Percentiles rank a stretch among this genome's conserved stretches.
phyloP scores from a whole-genome alignment of 148 eudicot genomes.

The Drosera capensis region DNA sequence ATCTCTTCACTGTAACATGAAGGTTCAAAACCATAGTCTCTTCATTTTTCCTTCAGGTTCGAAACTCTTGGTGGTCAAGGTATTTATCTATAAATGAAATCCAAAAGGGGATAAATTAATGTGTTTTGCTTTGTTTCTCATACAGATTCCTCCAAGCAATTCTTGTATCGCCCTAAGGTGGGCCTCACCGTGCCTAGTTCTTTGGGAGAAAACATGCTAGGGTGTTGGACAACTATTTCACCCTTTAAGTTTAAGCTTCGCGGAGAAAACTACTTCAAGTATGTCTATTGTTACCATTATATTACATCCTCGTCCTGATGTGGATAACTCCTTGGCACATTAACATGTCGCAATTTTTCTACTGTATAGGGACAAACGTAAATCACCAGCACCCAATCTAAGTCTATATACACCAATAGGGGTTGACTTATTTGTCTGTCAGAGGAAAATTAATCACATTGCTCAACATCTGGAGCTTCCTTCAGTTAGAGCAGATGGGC shows the following conservation, averaged over 20 bases:
- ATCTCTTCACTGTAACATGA: no score
- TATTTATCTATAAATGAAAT: neutral
- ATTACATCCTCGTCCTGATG: neutral
- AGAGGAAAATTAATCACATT: slow-evolving; percentile 60
- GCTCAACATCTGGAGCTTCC: slow-evolving; percentile 84
- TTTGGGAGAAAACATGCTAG: slow-evolving; percentile 30
- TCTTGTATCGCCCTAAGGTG: slow-evolving; percentile 40
- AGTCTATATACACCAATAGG: slow-evolving; percentile 61
- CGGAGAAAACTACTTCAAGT: slow-evolving; percentile 48
- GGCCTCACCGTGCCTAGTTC: slow-evolving; percentile 44
- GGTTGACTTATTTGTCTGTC: slow-evolving; percentile 51
- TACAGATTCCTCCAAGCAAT: slow-evolving; percentile 37
- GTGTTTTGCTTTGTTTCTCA: neutral
- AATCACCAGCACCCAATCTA: slow-evolving; percentile 38
- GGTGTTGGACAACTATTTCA: slow-evolving; percentile 46
- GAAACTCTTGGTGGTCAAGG: neutral
- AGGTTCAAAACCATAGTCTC: no score
- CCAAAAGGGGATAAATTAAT: no score
- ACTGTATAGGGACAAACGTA: slow-evolving; percentile 60
- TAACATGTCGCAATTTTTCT: neutral
- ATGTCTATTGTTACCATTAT: slow-evolving; percentile 7
- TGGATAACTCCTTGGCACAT: neutral
- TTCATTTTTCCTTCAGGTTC: no score
- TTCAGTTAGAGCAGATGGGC: slow-evolving; percentile 22
- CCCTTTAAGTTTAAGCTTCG: slow-evolving; percentile 58